These are phyloP conservation scores for Zymoseptoria pseudotritici DNA, from an alignment of 2,329 filamentous ascomycete species.

Conservation along the genomic window DNA sequence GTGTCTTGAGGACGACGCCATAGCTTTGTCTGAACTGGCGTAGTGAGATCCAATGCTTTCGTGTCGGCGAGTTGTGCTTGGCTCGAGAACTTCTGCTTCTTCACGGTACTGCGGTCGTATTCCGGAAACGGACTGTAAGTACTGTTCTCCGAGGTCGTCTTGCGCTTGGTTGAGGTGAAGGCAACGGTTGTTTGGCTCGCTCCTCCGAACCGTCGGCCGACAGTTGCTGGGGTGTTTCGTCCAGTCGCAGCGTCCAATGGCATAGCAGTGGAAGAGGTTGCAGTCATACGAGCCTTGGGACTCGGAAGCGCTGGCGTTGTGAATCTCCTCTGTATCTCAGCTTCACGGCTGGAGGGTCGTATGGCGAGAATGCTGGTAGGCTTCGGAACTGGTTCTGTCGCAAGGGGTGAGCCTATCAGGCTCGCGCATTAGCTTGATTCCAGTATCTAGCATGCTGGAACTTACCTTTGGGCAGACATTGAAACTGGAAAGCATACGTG, in stretches of 20 bases:
- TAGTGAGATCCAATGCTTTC: neutral
- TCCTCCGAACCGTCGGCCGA: neutral
- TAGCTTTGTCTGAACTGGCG: too few relatives aligned
- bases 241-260: neutral
- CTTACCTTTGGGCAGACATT: neutral
- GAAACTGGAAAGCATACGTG: neutral
- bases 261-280: neutral
- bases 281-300: neutral
- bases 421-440: neutral
- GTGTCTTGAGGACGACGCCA: too few relatives aligned
- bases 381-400: neutral
- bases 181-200: neutral
- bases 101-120: neutral
- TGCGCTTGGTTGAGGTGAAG: neutral
- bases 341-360: neutral
- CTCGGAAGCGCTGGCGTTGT: neutral
- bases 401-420: neutral
- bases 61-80: neutral
- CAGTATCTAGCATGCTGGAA: neutral
- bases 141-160: neutral
- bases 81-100: neutral
- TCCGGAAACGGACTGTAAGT: neutral
- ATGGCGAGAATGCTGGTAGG: neutral
- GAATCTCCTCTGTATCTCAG: neutral
- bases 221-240: neutral